A percentile compares a stretch with the other conserved stretches of the same genome.
Conservation (phyloP, 345 rosid genomes). For the Clarkia xantiana region DNA sequence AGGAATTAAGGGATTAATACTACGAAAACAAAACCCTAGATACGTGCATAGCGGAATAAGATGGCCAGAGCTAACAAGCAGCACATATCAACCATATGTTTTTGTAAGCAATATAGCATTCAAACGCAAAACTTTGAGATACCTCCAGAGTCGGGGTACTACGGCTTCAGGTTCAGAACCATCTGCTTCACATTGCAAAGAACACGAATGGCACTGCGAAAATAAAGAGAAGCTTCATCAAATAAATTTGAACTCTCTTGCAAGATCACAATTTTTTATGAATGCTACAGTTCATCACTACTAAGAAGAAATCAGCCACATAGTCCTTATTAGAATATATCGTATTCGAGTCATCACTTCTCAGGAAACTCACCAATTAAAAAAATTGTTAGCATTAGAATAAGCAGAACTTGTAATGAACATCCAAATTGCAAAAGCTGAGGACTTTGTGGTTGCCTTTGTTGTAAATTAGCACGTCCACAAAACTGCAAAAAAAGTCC, state of each 20-base stretch:
- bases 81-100: no score
- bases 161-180: conserved; percentile 8
- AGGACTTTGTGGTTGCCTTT: conserved; percentile 35
- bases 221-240: conserved; percentile 7
- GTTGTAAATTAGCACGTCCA: conserved; percentile 27
- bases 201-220: conserved; percentile 46
- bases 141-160: conserved; percentile 10
- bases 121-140: neutral
- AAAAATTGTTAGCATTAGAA: conserved; percentile 48
- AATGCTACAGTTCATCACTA: neutral
- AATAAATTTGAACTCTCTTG: neutral
- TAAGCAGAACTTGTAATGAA: conserved; percentile 49
- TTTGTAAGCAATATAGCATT: no score
- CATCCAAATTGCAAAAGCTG: conserved; percentile 28
- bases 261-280: neutral
- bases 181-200: conserved; percentile 31
- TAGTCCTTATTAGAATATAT: neutral
- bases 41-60: no score
- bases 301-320: neutral
- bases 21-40: no score
- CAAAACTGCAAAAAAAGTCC: conserved; percentile 21
- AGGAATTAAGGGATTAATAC: no score
- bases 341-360: neutral
- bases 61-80: no score
- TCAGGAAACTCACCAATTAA: conserved; percentile 34